phyloP scores from a whole-genome alignment of 169 alveolate species.

The Besnoitia besnoiti region DNA sequence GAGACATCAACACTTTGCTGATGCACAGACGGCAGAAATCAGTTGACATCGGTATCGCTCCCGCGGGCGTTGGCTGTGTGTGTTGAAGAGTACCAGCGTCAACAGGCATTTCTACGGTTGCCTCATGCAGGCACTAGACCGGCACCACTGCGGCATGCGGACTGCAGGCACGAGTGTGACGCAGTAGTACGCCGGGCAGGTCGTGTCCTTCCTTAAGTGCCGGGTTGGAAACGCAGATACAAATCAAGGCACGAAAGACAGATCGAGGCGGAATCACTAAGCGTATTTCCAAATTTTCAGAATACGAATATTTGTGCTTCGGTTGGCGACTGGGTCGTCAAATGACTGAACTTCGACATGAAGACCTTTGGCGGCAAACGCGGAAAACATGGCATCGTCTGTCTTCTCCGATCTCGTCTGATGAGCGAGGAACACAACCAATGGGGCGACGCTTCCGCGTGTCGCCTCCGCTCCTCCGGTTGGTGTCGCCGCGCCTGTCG shows the following conservation, averaged over 20 bases:
- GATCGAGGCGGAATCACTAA: not conserved
- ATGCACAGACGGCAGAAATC: too few relatives aligned
- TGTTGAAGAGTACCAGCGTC: too few relatives aligned
- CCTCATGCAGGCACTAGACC: too few relatives aligned
- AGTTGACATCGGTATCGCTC: too few relatives aligned
- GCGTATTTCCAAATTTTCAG: not conserved
- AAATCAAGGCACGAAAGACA: not conserved
- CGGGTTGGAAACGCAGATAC: not conserved
- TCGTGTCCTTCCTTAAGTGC: too few relatives aligned
- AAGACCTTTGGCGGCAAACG: not conserved
- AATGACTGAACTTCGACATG: not conserved
- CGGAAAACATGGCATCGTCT: not conserved
- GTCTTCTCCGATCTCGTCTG: slow-evolving; percentile 13
- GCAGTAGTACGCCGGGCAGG: too few relatives aligned
- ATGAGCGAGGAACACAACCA: not conserved
- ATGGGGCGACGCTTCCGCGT: not conserved
- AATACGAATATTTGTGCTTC: not conserved
- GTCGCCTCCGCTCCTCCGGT: not conserved
- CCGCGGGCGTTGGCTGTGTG: too few relatives aligned
- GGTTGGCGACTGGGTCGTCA: slow-evolving; percentile 20
- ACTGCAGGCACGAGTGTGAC: too few relatives aligned
- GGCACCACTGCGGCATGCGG: too few relatives aligned
- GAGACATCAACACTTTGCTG: too few relatives aligned
- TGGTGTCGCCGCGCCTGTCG: not conserved
- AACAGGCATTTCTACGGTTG: too few relatives aligned